These are phyloP conservation scores for Coemansia sp. DNA, from an alignment of 192 early-diverging fungal genomes.

Conservation along the genomic window DNA sequence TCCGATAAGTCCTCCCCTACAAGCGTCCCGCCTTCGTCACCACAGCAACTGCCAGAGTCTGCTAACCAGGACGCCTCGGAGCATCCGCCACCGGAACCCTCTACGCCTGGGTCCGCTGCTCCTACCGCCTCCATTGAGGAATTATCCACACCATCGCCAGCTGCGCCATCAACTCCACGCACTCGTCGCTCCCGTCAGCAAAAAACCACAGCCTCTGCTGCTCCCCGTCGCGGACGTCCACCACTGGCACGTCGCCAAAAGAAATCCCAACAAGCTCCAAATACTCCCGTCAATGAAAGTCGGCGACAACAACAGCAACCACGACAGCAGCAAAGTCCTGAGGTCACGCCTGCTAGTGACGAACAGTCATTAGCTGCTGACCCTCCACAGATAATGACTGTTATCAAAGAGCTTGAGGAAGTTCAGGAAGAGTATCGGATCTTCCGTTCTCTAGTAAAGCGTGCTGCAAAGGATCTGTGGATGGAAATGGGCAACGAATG, in stretches of 20 bases:
- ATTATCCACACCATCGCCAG: neutral
- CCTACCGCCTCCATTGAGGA: neutral
- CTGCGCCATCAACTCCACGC: neutral
- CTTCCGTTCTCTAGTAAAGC: conserved; percentile 25
- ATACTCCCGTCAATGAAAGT: neutral
- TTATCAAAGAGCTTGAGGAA: conserved; percentile 31
- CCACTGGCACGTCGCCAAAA: neutral
- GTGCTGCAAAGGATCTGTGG: conserved; percentile 48
- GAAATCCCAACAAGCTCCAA: neutral
- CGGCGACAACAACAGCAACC: neutral
- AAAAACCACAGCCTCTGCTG: neutral
- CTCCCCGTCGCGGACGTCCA: conserved; percentile 8
- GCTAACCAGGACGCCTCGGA: neutral
- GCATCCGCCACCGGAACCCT: neutral
- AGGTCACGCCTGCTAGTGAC: conserved; percentile 2
- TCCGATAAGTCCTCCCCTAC: neutral
- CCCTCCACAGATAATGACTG: conserved; percentile 8
- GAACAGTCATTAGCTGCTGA: neutral
- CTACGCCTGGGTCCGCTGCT: neutral
- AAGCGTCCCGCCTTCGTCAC: neutral
- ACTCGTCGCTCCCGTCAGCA: neutral
- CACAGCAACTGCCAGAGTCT: neutral
- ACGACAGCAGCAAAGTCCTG: conserved; percentile 4
- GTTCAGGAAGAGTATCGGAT: conserved; percentile 41
- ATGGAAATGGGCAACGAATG: conserved; percentile 46